These are phyloP conservation scores for Coniochaeta pulveracea DNA, from an alignment of 2,329 filamentous ascomycete genomes.

Conservation along the genomic window DNA sequence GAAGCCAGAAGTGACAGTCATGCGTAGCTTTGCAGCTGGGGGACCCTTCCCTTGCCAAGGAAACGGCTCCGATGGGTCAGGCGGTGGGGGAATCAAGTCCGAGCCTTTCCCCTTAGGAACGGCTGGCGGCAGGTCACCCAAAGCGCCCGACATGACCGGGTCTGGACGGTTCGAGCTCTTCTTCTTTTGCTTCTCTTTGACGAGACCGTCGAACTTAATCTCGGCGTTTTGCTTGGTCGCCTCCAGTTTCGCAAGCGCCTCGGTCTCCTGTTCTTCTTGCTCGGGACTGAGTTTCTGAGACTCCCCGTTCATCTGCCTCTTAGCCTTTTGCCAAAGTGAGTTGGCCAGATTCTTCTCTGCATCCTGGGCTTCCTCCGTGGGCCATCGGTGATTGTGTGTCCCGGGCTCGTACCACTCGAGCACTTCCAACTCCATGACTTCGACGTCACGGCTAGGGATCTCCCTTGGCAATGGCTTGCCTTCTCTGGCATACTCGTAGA, in stretches of 20 bases:
- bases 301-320: constrained; percentile 32
- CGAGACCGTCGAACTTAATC: constrained; percentile 43
- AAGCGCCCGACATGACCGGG: constrained; percentile 44
- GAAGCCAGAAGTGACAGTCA: constrained; percentile 93
- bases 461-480: constrained; percentile 78
- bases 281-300: constrained; percentile 37
- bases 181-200: constrained; percentile 29
- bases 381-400: constrained; percentile 69
- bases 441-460: constrained; percentile 70
- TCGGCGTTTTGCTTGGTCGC: constrained; percentile 47
- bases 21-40: constrained; percentile 69
- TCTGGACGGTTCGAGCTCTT: constrained; percentile 11
- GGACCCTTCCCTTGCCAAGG: constrained; percentile 53
- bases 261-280: constrained; percentile 42
- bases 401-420: constrained; percentile 79
- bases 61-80: constrained; percentile 34
- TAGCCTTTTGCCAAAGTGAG: constrained; percentile 54
- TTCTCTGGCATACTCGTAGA: constrained; percentile 92
- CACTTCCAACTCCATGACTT: constrained; percentile 67
- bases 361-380: constrained; percentile 62
- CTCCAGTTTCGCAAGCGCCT: constrained; percentile 44
- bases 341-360: constrained; percentile 69
- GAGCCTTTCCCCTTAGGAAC: constrained; percentile 31
- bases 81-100: constrained; percentile 40
- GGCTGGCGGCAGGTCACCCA: constrained; percentile 39